Evolutionary conservation across 1,139 yeast genomes (phyloP), one percentile per base, ranked within the genome.

Genomic region (Blastobotrys aristatus): DNA sequence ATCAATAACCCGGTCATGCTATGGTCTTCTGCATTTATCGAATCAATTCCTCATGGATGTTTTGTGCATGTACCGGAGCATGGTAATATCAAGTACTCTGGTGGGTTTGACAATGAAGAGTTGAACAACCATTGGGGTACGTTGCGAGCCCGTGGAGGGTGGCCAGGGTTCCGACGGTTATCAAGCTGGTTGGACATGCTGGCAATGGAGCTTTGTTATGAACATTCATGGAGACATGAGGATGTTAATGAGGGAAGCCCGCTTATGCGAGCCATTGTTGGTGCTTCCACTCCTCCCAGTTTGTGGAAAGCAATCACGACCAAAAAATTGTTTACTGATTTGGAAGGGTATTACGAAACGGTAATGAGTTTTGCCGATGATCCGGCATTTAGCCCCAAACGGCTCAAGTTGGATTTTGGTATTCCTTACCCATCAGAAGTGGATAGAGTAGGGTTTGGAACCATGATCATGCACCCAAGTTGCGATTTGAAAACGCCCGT

Each of bases 111-210:
- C 33, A 24, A 7, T 16, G 18, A 10, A 2, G 37, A 40, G 21
- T 14, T 40, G 24, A 16, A 22, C 14, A 22, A 31, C 14, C 40
- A 45, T 21, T 45, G 48, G 48, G 44, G 39, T 18, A 24, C 29
- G 3, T 36, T 45, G 17, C 29, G 48, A n/a, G 38, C 33, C 8
- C 38, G 44, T 1, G 48, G 48, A 16, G 48, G 48, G n/a, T 45
- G 48, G 48, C 48, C 48, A 7, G 48, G 48, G n/a, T 45, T 45
- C 14, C 21, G 44, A 21, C 24, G 20, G 27, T 37, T 45, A 4
- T 32, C 40, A 14, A 14, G 24, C n/a, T 41, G 48, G 36, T 40
- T 45, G 48, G 40, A 40, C 31, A 40, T 35, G 35, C 26, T 45
- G 6, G 48, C 48, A n/a, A 14, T 30, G 40, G 48, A 40, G 33